Evolutionary conservation across 805 yeast species (phyloP), one percentile per base, ranked within the genome.

Genomic region (Ogataea methanolica): DNA sequence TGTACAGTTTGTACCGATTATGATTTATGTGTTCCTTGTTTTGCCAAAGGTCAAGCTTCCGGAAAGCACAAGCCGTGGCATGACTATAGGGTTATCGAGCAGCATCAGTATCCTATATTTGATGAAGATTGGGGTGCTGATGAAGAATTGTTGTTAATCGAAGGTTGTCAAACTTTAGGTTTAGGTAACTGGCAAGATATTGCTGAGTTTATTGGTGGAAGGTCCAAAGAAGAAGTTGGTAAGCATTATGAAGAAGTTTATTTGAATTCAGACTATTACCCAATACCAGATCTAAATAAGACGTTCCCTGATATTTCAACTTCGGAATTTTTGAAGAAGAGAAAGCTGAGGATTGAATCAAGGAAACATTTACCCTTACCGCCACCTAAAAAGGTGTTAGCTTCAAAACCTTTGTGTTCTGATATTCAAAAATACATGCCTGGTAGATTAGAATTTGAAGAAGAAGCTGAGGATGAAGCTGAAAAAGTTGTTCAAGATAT

Each of bases 351-450:
- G 46, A 71, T 94, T 37, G 96, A 92, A 51, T 74, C 73, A 14
- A 79, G 91, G 51, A 76, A 82, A 55, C 82, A 81, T 52, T 69
- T 82, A 50, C 90, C 95, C 6, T 67, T 88, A 53, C 95, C 95
- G 12, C 94, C 95, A 31, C 91, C 90, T 44, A 80, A 83, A 51
- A 94, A 92, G 63, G 89, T 95, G 5, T 82, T 87, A 41, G 91
- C 97, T 0, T 89, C 97, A 6, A 92, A 87, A 6, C 99, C 99
- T 0, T 76, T 94, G 48, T 91, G 98, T 69, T 97, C 95, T 61
- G 98, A 95, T 60, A 81, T 94, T 51, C 98, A 94, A 65, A 97
- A 97, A 3, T 94, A 83, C 64, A 94, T 94, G 99, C 99, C 99
- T 36, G 99, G 98, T 39, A 80, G 99, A 60, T 72, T 94, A 51